Percentiles rank a stretch among this genome's conserved stretches.
Conservation (phyloP, 148 eudicot species). For the Fagopyrum homotropicum region DNA sequence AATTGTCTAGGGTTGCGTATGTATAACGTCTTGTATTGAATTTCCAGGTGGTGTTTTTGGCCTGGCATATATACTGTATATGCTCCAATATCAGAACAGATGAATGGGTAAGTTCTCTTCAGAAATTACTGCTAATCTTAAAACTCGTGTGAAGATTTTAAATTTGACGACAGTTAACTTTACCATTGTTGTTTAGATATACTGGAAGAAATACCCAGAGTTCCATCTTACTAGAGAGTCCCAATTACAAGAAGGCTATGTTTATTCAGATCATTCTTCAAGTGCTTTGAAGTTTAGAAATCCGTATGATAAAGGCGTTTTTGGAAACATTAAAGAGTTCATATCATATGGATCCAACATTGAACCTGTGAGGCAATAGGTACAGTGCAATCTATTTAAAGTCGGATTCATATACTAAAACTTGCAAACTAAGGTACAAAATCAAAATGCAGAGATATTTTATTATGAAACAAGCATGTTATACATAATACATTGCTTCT, state of each 20-base stretch:
- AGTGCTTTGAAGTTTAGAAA: constrained; percentile 33
- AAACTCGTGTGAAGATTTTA: background rate
- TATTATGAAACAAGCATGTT: constrained; percentile 2
- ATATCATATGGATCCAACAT: constrained; percentile 16
- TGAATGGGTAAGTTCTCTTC: constrained; percentile 53
- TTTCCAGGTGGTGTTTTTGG: constrained; percentile 44
- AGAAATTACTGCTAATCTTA: background rate
- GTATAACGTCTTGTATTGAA: background rate
- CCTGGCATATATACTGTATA: constrained; percentile 73
- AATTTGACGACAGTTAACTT: background rate
- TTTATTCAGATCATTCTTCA: constrained; percentile 29
- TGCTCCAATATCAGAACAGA: constrained; percentile 74
- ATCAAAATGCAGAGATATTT: background rate
- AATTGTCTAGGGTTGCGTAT: background rate
- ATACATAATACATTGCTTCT: background rate
- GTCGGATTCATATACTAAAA: no score
- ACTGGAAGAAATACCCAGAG: constrained; percentile 78
- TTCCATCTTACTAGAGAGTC: constrained; percentile 33
- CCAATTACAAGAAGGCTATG: background rate
- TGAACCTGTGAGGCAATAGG: background rate
- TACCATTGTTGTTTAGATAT: constrained; percentile 37
- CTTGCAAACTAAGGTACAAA: background rate
- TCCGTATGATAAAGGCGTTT: constrained; percentile 53
- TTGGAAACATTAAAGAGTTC: constrained; percentile 44
- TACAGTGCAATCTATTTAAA: background rate